These are phyloP conservation scores for Neonectria magnoliae DNA, from an alignment of 2,329 filamentous ascomycete genomes.

Conservation along the genomic window DNA sequence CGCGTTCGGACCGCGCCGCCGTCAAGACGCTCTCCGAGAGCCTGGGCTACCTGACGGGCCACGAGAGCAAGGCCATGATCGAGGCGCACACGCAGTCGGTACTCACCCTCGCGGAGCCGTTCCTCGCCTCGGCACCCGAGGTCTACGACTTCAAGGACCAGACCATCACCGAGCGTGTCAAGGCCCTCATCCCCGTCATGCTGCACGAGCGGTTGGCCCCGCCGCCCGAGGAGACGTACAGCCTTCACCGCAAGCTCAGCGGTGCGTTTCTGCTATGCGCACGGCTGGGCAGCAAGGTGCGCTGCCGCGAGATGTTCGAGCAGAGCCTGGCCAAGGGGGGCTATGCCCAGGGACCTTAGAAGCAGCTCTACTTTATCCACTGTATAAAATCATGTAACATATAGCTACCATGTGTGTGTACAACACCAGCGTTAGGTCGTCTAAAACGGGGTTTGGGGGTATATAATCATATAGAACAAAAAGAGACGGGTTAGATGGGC, in stretches of 20 bases:
- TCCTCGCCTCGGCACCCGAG: conserved; percentile 77
- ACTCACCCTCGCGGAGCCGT: conserved; percentile 91
- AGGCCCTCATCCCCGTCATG: conserved; percentile 91
- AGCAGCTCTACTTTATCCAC: conserved; percentile 15
- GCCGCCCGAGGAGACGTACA: conserved; percentile 97
- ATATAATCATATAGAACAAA: conserved; percentile 23
- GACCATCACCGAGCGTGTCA: conserved; percentile 95
- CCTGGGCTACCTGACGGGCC: conserved; percentile 91
- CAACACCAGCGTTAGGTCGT: conserved; percentile 18
- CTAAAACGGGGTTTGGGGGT: conserved; percentile 15
- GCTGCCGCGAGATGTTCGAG: conserved; percentile 82
- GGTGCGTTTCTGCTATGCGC: conserved; percentile 95
- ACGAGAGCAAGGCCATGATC: conserved; percentile 86
- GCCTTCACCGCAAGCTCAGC: conserved; percentile 91
- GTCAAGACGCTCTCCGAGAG: conserved; percentile 76
- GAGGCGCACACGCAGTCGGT: conserved; percentile 91
- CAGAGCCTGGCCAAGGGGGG: conserved; percentile 57
- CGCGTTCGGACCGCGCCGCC: conserved; percentile 70
- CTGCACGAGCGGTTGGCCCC: conserved; percentile 86
- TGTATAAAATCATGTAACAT: conserved; percentile 25
- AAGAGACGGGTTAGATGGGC: conserved; percentile 6
- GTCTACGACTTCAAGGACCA: conserved; percentile 93
- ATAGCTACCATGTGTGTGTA: conserved; percentile 16
- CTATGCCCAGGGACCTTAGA: conserved; percentile 31
- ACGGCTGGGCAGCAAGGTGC: conserved; percentile 81